Evolutionary conservation across 2,329 filamentous ascomycete genomes (phyloP).

Genomic region (Colletotrichum liriopes): DNA sequence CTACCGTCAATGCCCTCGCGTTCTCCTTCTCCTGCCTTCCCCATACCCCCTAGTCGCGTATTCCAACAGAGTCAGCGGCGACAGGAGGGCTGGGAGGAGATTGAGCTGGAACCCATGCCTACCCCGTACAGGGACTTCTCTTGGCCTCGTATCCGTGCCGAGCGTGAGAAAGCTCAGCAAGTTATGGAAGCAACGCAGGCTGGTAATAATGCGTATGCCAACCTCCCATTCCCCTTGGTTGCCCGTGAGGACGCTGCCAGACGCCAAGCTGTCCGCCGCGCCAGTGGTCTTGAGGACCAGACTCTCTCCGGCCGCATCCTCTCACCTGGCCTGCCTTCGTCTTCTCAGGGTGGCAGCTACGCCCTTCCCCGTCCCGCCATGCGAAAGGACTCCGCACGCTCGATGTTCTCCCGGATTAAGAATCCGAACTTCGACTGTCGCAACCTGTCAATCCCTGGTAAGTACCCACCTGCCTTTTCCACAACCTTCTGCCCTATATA

Average conservation of each 20-base stretch:
- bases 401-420: constrained; percentile 25
- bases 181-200: constrained; percentile 2
- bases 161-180: not conserved
- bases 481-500: not conserved
- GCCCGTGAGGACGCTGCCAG: constrained; percentile 34
- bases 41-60: constrained; percentile 1
- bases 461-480: not conserved
- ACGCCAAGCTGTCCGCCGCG: constrained; percentile 38
- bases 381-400: constrained; percentile 28
- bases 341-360: constrained; percentile 18
- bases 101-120: constrained; percentile 23
- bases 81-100: constrained; percentile 25
- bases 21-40: constrained; percentile 20
- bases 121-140: constrained; percentile 4
- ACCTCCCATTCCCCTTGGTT: constrained; percentile 36
- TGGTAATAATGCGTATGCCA: not conserved
- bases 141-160: constrained; percentile 3
- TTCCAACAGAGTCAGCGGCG: constrained; percentile 5
- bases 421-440: constrained; percentile 17
- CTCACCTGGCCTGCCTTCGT: constrained; percentile 13
- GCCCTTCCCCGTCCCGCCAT: not conserved
- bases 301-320: constrained; percentile 35
- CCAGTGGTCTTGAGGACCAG: constrained; percentile 44
- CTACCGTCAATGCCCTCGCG: not conserved
- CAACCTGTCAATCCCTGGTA: constrained; percentile 14